Percentiles rank a stretch among this genome's conserved stretches.
These are phyloP conservation scores for Fusarium sp. DNA, from an alignment of 2,329 filamentous ascomycete species.

Conservation along the genomic window DNA sequence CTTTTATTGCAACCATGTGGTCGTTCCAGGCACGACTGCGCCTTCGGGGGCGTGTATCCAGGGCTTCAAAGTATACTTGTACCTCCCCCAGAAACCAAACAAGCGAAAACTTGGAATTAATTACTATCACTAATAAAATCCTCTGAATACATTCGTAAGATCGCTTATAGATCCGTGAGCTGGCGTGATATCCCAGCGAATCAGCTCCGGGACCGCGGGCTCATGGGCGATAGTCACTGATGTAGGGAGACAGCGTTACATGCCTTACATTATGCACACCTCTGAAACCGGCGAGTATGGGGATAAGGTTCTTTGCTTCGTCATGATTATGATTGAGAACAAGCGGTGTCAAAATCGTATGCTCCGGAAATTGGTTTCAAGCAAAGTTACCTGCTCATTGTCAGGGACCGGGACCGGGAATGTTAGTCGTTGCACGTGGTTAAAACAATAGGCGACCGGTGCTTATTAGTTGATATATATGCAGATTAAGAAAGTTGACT, in stretches of 20 bases:
- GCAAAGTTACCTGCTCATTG: background rate
- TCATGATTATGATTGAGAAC: constrained; percentile 12
- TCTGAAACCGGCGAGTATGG: constrained; percentile 9
- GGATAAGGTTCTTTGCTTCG: constrained; percentile 9
- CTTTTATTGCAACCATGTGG: constrained; percentile 38
- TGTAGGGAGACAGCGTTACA: constrained; percentile 10
- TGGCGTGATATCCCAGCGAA: constrained; percentile 27
- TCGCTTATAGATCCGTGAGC: constrained; percentile 11
- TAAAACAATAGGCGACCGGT: constrained; percentile 9
- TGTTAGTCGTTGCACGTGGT: constrained; percentile 15
- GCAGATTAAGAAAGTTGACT: background rate
- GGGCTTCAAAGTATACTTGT: constrained; percentile 16
- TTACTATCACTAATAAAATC: background rate
- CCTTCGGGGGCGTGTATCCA: constrained; percentile 31
- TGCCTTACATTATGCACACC: constrained; percentile 28
- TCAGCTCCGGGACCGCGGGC: constrained; percentile 28
- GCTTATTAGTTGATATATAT: background rate
- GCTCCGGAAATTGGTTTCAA: background rate
- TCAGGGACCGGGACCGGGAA: background rate
- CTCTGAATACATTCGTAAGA: background rate
- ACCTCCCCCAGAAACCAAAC: background rate
- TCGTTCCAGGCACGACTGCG: constrained; percentile 9
- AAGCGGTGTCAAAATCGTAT: constrained; percentile 27
- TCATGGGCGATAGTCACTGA: constrained; percentile 34
- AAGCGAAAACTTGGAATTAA: background rate